Base-by-base conservation (phyloP, 257 asterid species). In the Solanum gracilifrons region DNA sequence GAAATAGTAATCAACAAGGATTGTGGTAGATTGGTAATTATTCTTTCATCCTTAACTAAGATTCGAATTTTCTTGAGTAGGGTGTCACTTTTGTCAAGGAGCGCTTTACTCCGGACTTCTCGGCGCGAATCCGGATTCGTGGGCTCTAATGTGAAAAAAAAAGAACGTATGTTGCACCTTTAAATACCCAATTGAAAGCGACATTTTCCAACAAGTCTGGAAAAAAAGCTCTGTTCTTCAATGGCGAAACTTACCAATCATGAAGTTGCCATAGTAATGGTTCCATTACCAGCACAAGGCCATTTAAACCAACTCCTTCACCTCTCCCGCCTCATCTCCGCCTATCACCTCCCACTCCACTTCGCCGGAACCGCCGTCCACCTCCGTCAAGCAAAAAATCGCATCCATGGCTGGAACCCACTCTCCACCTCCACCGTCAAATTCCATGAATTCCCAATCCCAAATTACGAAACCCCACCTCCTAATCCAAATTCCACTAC, bases 201-300 rank as follows among this genome's bases (percentile, higher is more conserved):
- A 39, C 18, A 25, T 13, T n/a, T 39, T 6, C 35, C 77, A 71
- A n/a, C 20, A 35, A 9, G 3, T 43, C 16, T 4, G 5, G 1
- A n/a, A 43, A 41, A 69, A 31, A 29, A 69, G 2, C 35, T 3
- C 5, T 75, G 48, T 16, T 75, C 85, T 16, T 48, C 68, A 6
- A 80, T 80, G 85, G 85, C 85, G 15, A 46, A 43, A 27, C 21
- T 15, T 27, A 43, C 18, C 85, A 46, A 46, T 80, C 10, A 15
- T 29, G 83, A 72, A 8, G 87, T 83, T 12, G 89, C 37, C 1
- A 20, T 88, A 33, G 87, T 88, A 23, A 84, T 88, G 90, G 33
- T 88, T 46, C 90, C 90, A 8, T 31, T 84, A n/a, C 90, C 90
- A 64, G 90, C 87, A 9, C 90, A 88, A 18, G 90, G 90, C 69